Evolutionary conservation across 2,329 filamentous ascomycete species (phyloP).

Genomic region (Ceratocystiopsis brevicomis): DNA sequence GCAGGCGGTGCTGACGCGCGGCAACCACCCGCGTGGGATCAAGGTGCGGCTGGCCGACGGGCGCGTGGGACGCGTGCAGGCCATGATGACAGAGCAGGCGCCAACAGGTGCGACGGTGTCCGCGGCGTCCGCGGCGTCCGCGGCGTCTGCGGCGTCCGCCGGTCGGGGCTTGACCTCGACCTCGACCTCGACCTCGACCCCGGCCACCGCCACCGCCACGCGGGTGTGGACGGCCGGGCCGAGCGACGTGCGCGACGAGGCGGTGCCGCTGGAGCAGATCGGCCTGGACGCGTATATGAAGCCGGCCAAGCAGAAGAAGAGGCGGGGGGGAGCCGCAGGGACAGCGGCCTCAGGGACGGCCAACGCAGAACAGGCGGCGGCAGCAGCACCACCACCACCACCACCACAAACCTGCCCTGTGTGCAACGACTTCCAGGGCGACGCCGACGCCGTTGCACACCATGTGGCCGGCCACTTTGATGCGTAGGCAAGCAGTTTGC

Average conservation of each 20-base stretch:
- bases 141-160: too few species aligned
- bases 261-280: constrained; percentile 23
- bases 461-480: constrained; percentile 45
- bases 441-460: constrained; percentile 46
- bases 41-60: constrained; percentile 58
- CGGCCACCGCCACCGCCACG: too few species aligned
- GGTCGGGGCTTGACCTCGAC: too few species aligned
- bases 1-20: constrained; percentile 47
- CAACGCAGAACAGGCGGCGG: constrained; percentile 4
- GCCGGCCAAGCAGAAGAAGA: constrained; percentile 13
- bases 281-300: constrained; percentile 30
- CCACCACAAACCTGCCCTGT: constrained; percentile 37
- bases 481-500: constrained; percentile 7
- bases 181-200: too few species aligned
- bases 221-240: too few species aligned
- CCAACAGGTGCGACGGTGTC: too few species aligned
- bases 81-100: constrained; percentile 32
- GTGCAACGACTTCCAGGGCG: constrained; percentile 46
- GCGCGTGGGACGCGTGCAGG: constrained; percentile 55
- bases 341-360: too few species aligned
- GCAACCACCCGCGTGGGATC: constrained; percentile 60
- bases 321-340: constrained; percentile 7
- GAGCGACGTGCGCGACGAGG: constrained; percentile 6
- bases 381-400: background rate
- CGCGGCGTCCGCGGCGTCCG: too few species aligned